Evolutionary conservation across 352 stramenopile species (phyloP).

Genomic region (Globisporangium cylindrosporum): DNA sequence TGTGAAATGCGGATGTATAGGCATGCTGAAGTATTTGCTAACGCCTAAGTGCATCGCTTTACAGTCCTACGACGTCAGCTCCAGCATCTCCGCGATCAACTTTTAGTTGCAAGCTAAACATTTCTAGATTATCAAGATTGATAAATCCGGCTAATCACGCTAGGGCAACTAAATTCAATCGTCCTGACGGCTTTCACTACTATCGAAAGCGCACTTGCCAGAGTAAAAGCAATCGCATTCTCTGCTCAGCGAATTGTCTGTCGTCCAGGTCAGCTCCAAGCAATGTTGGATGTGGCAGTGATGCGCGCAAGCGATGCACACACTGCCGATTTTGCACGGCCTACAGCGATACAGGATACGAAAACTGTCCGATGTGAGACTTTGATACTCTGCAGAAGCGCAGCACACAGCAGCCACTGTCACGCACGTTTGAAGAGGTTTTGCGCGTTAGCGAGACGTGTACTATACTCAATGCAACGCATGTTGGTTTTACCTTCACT

Average conservation of each 20-base stretch:
- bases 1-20: background rate
- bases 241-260: conserved; percentile 42
- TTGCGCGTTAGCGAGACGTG: background rate
- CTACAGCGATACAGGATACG: conserved; percentile 65
- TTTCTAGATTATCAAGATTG: background rate
- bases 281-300: conserved; percentile 61
- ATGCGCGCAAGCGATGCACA: conserved; percentile 73
- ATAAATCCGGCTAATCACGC: background rate
- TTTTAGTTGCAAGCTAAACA: conserved; percentile 27
- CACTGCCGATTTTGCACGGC: conserved; percentile 38
- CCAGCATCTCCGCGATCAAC: conserved; percentile 62
- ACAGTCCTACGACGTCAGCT: conserved; percentile 52
- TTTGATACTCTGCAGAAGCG: conserved; percentile 47
- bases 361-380: conserved; percentile 70
- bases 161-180: background rate
- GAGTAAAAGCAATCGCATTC: conserved; percentile 37
- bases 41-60: background rate
- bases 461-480: background rate
- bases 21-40: background rate
- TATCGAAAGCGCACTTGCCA: conserved; percentile 33
- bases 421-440: background rate
- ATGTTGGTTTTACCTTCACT: conserved; percentile 26
- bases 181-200: conserved; percentile 2
- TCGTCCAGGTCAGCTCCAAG: conserved; percentile 54
- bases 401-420: conserved; percentile 49